A percentile compares a stretch with the other conserved stretches of the same genome.
These are phyloP conservation scores for Microdochium nivale DNA, from an alignment of 2,329 filamentous ascomycete genomes.

Conservation along the genomic window DNA sequence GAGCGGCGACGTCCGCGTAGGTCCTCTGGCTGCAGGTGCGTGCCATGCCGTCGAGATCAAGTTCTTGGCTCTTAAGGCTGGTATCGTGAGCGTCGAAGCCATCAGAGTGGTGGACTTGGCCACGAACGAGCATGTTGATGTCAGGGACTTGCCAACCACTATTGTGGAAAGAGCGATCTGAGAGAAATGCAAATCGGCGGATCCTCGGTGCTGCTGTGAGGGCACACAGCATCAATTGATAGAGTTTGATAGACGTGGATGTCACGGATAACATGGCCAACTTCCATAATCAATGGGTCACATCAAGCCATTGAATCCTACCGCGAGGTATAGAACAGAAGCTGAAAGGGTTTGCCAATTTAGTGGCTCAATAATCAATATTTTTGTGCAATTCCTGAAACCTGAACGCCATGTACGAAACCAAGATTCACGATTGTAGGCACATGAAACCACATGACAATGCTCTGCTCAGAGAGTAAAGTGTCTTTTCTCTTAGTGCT, in stretches of 20 bases:
- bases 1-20: constrained; percentile 65
- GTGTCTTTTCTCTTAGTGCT: background rate
- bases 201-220: no score
- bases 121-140: constrained; percentile 69
- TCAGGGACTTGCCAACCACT: constrained; percentile 64
- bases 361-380: background rate
- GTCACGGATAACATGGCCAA: no score
- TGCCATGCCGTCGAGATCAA: constrained; percentile 67
- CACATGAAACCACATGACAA: no score
- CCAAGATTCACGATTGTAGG: no score
- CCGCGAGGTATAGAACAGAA: no score
- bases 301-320: no score
- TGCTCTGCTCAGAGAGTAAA: no score
- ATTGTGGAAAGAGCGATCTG: constrained; percentile 38
- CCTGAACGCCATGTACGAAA: background rate
- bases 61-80: constrained; percentile 60
- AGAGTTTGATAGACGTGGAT: no score
- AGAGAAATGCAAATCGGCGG: no score
- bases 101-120: constrained; percentile 65
- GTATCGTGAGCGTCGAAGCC: constrained; percentile 62
- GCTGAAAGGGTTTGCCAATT: background rate
- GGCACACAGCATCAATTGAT: no score
- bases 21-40: constrained; percentile 61
- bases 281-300: no score
- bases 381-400: background rate